Conservation (phyloP, 2,329 filamentous ascomycete species). For the Pestalotiopsis sp. region DNA sequence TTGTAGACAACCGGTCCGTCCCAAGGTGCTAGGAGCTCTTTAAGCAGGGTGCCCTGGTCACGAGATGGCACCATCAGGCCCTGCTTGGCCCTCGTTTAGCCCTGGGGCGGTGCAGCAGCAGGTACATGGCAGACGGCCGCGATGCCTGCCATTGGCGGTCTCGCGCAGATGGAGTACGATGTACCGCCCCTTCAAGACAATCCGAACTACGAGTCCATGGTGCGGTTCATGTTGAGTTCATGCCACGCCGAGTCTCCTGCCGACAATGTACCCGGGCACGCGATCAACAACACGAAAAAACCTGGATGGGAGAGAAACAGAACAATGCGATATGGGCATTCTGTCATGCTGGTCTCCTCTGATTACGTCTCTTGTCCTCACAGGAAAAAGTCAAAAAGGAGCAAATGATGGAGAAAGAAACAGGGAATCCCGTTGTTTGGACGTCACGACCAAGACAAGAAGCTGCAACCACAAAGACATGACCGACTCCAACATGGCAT, state of each 20-base stretch:
- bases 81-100: background rate
- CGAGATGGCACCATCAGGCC: conserved; percentile 5
- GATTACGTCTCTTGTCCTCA: no score
- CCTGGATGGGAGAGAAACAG: background rate
- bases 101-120: background rate
- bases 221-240: conserved; percentile 5
- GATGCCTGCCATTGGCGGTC: background rate
- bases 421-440: background rate
- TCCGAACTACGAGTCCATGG: background rate
- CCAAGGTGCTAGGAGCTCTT: background rate
- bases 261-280: background rate
- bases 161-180: background rate
- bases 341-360: no score
- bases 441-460: background rate
- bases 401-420: background rate
- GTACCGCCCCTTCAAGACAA: background rate
- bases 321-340: background rate
- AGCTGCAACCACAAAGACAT: background rate
- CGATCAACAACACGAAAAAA: background rate
- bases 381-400: no score
- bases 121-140: background rate
- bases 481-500: background rate
- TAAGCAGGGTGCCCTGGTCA: background rate
- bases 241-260: background rate
- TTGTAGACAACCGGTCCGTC: background rate